Evolutionary conservation across 2,329 filamentous ascomycete genomes (phyloP).

Genomic region (Talaromyces funiculosus): DNA sequence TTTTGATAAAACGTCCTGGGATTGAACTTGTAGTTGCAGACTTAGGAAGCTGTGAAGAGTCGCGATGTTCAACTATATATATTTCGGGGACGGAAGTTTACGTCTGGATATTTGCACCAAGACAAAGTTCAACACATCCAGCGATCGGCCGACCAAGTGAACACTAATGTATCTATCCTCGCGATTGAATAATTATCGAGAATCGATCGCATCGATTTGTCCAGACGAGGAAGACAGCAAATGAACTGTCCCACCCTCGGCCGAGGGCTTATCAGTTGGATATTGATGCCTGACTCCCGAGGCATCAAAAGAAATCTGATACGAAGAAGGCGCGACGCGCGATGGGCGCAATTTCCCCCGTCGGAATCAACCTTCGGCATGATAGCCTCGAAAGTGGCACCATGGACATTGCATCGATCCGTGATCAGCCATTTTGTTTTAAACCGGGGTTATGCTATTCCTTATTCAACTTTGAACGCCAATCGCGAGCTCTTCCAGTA

Average conservation of each 20-base stretch:
- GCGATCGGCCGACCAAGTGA: background rate
- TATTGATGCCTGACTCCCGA: background rate
- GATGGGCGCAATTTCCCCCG: too few species aligned
- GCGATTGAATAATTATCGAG: background rate
- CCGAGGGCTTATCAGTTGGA: constrained; percentile 1
- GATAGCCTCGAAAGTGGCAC: too few species aligned
- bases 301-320: background rate
- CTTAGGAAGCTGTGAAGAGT: background rate
- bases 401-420: too few species aligned
- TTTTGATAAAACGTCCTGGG: constrained; percentile 5
- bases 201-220: background rate
- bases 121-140: background rate
- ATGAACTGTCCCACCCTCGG: constrained; percentile 5
- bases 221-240: background rate
- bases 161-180: background rate
- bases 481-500: too few species aligned
- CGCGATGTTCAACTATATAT: background rate
- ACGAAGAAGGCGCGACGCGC: too few species aligned
- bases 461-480: too few species aligned
- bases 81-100: background rate
- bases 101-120: background rate
- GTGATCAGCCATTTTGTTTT: too few species aligned
- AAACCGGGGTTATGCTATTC: too few species aligned
- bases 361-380: too few species aligned
- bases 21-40: too few species aligned